Evolutionary conservation across 2,329 filamentous ascomycete genomes (phyloP).

Genomic region (Fusarium brachygibbosum): DNA sequence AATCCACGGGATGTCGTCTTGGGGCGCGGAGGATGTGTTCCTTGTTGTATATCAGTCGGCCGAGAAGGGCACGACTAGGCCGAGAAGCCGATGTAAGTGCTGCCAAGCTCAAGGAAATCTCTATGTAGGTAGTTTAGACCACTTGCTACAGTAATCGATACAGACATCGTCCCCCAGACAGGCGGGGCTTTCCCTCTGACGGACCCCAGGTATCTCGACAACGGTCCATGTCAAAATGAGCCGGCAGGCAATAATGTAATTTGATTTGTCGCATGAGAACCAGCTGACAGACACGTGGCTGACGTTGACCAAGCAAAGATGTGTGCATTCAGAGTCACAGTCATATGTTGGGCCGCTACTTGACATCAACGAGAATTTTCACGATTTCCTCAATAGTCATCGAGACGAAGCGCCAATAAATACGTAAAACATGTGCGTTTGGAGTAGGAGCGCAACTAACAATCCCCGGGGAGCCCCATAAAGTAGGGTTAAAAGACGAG

Average conservation of each 20-base stretch:
- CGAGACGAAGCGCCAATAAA: slow-evolving; percentile 17
- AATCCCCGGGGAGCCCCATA: slow-evolving; percentile 31
- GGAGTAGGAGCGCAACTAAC: slow-evolving; percentile 22
- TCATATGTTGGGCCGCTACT: slow-evolving; percentile 20
- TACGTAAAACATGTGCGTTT: slow-evolving; percentile 20
- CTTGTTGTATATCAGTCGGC: slow-evolving; percentile 41
- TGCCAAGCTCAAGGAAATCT: slow-evolving; percentile 38
- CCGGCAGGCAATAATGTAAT: slow-evolving; percentile 29
- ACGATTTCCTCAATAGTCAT: slow-evolving; percentile 7
- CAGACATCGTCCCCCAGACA: slow-evolving; percentile 31
- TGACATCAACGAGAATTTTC: slow-evolving; percentile 16
- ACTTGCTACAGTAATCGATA: slow-evolving; percentile 29
- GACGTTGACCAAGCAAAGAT: slow-evolving; percentile 27
- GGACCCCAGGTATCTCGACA: slow-evolving; percentile 25
- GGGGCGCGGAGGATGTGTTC: slow-evolving; percentile 34
- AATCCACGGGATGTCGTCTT: slow-evolving; percentile 22
- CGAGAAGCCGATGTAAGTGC: slow-evolving; percentile 38
- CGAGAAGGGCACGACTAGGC: slow-evolving; percentile 43
- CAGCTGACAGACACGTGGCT: slow-evolving; percentile 36
- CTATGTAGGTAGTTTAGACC: slow-evolving; percentile 26
- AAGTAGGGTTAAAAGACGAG: slow-evolving; percentile 30
- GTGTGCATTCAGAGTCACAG: slow-evolving; percentile 16
- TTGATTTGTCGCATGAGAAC: slow-evolving; percentile 28
- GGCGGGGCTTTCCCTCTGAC: slow-evolving; percentile 38
- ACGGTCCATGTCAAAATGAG: slow-evolving; percentile 15